Evolutionary conservation across 768 basidiomycete genomes (phyloP).

Genomic region (Phylloporus sp.): DNA sequence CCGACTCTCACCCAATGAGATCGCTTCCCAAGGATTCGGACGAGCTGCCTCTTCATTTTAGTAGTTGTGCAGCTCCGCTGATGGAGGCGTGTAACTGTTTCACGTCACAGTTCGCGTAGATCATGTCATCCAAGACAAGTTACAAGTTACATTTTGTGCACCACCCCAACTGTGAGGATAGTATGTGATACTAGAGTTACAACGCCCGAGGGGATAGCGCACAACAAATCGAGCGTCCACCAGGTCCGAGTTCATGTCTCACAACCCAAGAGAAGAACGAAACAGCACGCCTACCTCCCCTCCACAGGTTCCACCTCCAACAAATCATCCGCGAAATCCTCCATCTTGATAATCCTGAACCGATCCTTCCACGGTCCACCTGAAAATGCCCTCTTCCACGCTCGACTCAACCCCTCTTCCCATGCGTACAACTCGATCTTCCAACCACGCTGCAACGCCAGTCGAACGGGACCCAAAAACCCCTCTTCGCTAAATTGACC

Average conservation of each 20-base stretch:
- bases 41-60: too few species aligned
- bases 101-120: too few species aligned
- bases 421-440: slow-evolving; percentile 92
- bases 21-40: too few species aligned
- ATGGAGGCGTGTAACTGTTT: too few species aligned
- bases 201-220: too few species aligned
- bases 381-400: slow-evolving; percentile 74
- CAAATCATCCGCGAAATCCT: slow-evolving; percentile 59
- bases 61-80: too few species aligned
- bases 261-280: not conserved
- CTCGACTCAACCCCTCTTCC: slow-evolving; percentile 74
- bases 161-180: too few species aligned
- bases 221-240: slow-evolving; percentile 4
- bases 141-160: too few species aligned
- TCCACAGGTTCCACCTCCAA: slow-evolving; percentile 39
- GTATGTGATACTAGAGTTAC: too few species aligned
- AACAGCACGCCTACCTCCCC: slow-evolving; percentile 12
- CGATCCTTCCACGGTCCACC: slow-evolving; percentile 36
- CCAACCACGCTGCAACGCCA: slow-evolving; percentile 88
- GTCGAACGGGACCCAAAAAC: slow-evolving; percentile 81
- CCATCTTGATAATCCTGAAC: slow-evolving; percentile 59
- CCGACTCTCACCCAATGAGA: too few species aligned
- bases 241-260: too few species aligned
- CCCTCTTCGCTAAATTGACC: slow-evolving; percentile 92
- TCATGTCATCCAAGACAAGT: too few species aligned